Base-by-base conservation (phyloP, 2,329 filamentous ascomycete genomes). In the Rosellinia necatrix region DNA sequence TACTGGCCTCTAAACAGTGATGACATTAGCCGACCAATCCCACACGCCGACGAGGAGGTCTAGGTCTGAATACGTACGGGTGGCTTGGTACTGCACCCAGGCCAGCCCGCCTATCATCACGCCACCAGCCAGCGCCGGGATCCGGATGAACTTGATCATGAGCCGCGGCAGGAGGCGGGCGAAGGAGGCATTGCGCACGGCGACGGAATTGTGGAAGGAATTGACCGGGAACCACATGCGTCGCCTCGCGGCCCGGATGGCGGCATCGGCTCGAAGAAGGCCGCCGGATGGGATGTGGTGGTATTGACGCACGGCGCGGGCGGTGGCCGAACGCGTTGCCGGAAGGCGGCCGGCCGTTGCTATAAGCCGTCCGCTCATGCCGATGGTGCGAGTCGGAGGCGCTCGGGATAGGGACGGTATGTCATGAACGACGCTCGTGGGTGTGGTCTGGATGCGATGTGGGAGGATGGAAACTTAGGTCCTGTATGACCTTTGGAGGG, bases 21-120 rank as follows among this genome's bases (percentile, higher is more conserved):
- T 22, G 6, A 12, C 49, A 15, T 61, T 49, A 58, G 58, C 37
- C 41, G 54, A 6, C n/a, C 6, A 34, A 19, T 13, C 19, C 19
- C 15, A 38, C 3, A 13, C 2, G n/a, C 10, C 17, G 13, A 35
- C 9, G 21, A 35, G 32, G 6, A 12, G 42, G n/a, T n/a, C n/a
- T n/a, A n/a, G 12, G 21, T 10, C 30, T 19, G 30, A 12, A 29
- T 58, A 82, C 89, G 61, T 82, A 92, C 90, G 90, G 53, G 88
- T 86, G 61, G 94, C 93, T 75, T 99, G 94, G 71, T 99, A 97
- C 71, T 99, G 94, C 44, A 99, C 77, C 82, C 96, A 99, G 22
- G 92, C 92, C 56, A 96, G 77, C 2, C 90, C 90, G 12, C 91
- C 92, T 63, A 99, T 84, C 68, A 92, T 90, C 42, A 92, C 83